Evolutionary conservation across 768 basidiomycete species (phyloP).

Genomic region (Lenzites betulinus): DNA sequence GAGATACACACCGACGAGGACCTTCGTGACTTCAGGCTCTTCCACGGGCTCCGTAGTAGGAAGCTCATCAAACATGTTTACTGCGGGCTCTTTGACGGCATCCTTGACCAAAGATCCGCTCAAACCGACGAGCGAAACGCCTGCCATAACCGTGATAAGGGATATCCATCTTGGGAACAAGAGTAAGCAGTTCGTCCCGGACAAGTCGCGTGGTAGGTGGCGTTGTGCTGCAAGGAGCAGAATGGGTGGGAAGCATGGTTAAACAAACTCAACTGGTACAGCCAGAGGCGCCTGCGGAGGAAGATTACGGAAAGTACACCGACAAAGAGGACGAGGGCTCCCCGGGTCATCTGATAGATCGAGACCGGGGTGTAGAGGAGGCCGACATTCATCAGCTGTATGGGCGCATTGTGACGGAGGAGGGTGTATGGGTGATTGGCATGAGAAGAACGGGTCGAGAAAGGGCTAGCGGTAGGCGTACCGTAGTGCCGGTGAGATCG

Average conservation of each 20-base stretch:
- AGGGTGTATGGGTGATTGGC: constrained; percentile 1
- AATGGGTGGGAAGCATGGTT: constrained; percentile 20
- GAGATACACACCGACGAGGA: constrained; percentile 63
- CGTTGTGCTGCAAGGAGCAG: constrained; percentile 12
- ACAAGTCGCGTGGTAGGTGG: not conserved
- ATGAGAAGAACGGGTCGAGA: constrained; percentile 11
- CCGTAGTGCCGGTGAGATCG: constrained; percentile 91
- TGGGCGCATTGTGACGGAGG: constrained; percentile 18
- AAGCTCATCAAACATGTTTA: constrained; percentile 33
- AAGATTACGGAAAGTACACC: constrained; percentile 90
- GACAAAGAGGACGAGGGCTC: constrained; percentile 92
- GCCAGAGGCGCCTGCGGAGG: constrained; percentile 79
- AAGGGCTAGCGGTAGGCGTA: constrained; percentile 38
- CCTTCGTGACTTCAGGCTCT: constrained; percentile 64
- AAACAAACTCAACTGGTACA: constrained; percentile 68
- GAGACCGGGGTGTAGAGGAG: constrained; percentile 95
- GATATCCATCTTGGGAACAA: constrained; percentile 74
- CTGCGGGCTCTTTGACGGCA: constrained; percentile 50
- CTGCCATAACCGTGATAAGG: constrained; percentile 83
- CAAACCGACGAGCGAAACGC: constrained; percentile 83
- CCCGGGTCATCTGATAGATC: constrained; percentile 96
- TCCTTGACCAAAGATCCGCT: constrained; percentile 89
- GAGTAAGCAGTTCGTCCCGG: constrained; percentile 7
- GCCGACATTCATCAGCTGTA: constrained; percentile 89
- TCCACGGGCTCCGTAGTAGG: constrained; percentile 49